Conservation (phyloP, 2,329 filamentous ascomycete species). For the Apiospora phragmitis region DNA sequence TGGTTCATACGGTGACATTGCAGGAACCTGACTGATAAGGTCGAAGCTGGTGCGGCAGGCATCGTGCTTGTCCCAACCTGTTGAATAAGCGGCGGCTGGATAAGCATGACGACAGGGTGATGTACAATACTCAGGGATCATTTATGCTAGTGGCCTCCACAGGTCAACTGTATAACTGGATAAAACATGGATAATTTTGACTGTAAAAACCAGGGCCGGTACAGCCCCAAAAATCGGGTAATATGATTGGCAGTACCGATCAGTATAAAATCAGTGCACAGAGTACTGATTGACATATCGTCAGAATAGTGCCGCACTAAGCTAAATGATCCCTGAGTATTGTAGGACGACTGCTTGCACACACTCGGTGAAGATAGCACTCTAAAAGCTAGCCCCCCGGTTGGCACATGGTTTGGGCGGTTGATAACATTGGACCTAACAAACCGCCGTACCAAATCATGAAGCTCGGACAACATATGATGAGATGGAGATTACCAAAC, state of each 20-base stretch:
- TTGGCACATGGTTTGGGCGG: background rate
- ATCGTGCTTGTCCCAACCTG: background rate
- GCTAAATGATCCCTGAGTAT: no score
- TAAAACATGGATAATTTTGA: no score
- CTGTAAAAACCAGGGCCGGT: no score
- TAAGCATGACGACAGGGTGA: background rate
- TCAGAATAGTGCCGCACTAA: no score
- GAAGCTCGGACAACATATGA: background rate
- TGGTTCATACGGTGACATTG: background rate
- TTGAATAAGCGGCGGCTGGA: background rate
- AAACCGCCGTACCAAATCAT: background rate
- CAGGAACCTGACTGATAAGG: background rate
- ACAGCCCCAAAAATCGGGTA: no score
- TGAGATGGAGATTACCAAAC: conserved; percentile 7
- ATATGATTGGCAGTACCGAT: no score
- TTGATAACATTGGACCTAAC: conserved; percentile 3
- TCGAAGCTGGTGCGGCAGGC: background rate
- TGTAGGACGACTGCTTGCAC: background rate
- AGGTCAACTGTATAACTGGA: no score
- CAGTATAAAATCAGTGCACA: no score
- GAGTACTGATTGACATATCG: no score
- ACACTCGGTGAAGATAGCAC: background rate
- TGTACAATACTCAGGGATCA: no score
- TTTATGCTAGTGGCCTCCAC: no score
- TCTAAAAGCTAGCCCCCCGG: background rate